Evolutionary conservation across 768 basidiomycete genomes (phyloP), one percentile per base, ranked within the genome.

Genomic region (Mycena indigotica): DNA sequence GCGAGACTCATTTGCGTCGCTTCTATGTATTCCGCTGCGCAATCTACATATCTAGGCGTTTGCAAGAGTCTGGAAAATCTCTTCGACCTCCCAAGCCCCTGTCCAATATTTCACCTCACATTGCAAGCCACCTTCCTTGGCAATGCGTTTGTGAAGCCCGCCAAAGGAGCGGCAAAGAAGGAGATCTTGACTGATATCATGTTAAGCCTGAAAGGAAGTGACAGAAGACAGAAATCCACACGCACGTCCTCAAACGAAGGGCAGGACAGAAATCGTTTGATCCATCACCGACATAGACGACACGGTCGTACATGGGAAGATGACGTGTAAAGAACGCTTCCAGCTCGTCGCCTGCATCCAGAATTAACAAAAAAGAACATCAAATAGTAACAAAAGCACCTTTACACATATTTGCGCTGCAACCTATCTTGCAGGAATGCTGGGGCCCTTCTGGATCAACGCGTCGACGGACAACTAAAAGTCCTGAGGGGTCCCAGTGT

Each of bases 351-450:
- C 96, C 95, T 94, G 64, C 3, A 40, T 13, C 15, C 15, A 15
- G 8, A 19, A 21, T 44, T 16, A 5, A 26, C 13, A 29, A 13
- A 28, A 28, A 21, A 55, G 38, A 35, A 55, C 32, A 26, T 39
- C 26, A 30, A 40, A 44, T 10, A 19, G 25, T 24, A 19, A 17
- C 17, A n/a, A n/a, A 21, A 70, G 39, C 19, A 87, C 93, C 93
- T 79, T 99, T 99, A 80, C 97, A 99, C 95, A 99, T 97, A 78
- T 99, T 98, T 15, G 88, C 84, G 55, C 87, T 87, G 77, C 97
- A 99, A 5, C 96, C 96, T 51, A 96, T 81, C 41, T 76, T 77
- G 74, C 97, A 99, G 5, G 67, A 69, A 71, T 98, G 97, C 57
- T 93, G 93, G 1, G 86, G 86, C 1, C 84, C 91, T 21, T 75